Evolutionary conservation across 2,329 filamentous ascomycete genomes (phyloP).

Genomic region (Arthroderma sp.): DNA sequence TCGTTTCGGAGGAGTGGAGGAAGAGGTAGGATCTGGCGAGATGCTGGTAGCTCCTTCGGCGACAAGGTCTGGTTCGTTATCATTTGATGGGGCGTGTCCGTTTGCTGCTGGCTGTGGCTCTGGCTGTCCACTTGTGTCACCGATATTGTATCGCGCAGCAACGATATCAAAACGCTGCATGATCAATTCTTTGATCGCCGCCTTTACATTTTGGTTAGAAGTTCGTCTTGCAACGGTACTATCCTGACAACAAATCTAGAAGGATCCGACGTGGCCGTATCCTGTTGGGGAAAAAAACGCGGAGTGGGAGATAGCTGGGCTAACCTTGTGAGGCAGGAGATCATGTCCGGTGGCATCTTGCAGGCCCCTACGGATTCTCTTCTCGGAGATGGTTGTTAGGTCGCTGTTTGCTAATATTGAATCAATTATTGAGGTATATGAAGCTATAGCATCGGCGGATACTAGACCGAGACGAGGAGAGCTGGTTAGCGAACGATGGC

Average conservation of each 20-base stretch:
- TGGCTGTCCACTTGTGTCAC: slow-evolving; percentile 8
- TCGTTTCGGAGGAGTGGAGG: slow-evolving; percentile 27
- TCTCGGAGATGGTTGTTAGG: slow-evolving; percentile 51
- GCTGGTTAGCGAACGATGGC: background rate
- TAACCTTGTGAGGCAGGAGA: slow-evolving; percentile 49
- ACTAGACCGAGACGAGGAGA: slow-evolving; percentile 25
- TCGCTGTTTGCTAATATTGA: slow-evolving; percentile 47
- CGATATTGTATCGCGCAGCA: slow-evolving; percentile 29
- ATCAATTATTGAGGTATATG: slow-evolving; percentile 49
- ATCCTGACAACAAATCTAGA: too few relatives aligned
- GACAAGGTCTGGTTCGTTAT: slow-evolving; percentile 11
- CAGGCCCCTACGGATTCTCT: slow-evolving; percentile 50
- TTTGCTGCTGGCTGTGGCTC: slow-evolving; percentile 18
- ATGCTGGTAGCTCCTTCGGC: slow-evolving; percentile 16
- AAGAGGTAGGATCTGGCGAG: slow-evolving; percentile 21
- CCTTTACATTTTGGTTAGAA: slow-evolving; percentile 29
- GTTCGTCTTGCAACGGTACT: background rate
- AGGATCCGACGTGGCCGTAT: too few relatives aligned
- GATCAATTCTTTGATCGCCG: slow-evolving; percentile 58
- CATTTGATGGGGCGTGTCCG: slow-evolving; percentile 17
- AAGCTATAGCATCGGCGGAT: slow-evolving; percentile 34
- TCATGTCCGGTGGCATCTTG: slow-evolving; percentile 49
- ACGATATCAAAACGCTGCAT: slow-evolving; percentile 62
- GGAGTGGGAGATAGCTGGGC: slow-evolving; percentile 2
- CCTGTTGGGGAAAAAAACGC: too few relatives aligned